Percentiles rank a stretch among this genome's conserved stretches.
Evolutionary conservation across 2,329 filamentous ascomycete species (phyloP).

Genomic region (Aureobasidium lini): DNA sequence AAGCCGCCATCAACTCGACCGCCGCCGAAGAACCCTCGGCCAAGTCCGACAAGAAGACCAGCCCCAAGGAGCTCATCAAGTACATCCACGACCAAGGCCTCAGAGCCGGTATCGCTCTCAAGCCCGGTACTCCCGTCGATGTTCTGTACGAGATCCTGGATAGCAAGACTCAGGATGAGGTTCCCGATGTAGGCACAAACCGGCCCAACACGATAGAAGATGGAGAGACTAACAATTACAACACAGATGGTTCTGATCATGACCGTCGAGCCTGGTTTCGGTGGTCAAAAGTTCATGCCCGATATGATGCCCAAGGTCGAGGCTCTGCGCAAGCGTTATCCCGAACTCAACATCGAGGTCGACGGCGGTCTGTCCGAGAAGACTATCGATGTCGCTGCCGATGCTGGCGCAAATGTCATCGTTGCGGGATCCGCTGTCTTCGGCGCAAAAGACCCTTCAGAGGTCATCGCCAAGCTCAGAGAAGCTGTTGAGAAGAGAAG

Average conservation of each 20-base stretch:
- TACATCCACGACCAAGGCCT: slow-evolving; percentile 87
- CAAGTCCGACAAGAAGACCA: slow-evolving; percentile 63
- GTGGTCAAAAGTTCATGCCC: slow-evolving; percentile 97
- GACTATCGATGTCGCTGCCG: slow-evolving; percentile 89
- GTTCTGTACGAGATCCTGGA: slow-evolving; percentile 89
- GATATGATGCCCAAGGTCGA: slow-evolving; percentile 90
- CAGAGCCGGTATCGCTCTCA: slow-evolving; percentile 90
- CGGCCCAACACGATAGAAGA: not conserved
- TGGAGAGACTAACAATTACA: not conserved
- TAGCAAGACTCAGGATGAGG: slow-evolving; percentile 61
- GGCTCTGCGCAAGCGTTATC: slow-evolving; percentile 74
- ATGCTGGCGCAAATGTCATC: slow-evolving; percentile 95
- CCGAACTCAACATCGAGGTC: slow-evolving; percentile 92
- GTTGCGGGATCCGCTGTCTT: slow-evolving; percentile 96
- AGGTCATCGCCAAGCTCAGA: slow-evolving; percentile 77
- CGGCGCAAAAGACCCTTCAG: slow-evolving; percentile 76
- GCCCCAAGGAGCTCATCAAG: slow-evolving; percentile 72
- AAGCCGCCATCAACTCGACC: slow-evolving; percentile 77
- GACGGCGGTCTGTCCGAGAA: slow-evolving; percentile 83
- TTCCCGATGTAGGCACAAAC: slow-evolving; percentile 64
- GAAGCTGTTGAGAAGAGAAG: slow-evolving; percentile 64
- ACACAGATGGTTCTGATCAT: slow-evolving; percentile 92
- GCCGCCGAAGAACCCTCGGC: slow-evolving; percentile 73
- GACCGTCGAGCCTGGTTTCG: slow-evolving; percentile 96
- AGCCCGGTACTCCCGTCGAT: slow-evolving; percentile 83